Conservation (phyloP, 805 yeast species). For the Grigorovia humatica region DNA sequence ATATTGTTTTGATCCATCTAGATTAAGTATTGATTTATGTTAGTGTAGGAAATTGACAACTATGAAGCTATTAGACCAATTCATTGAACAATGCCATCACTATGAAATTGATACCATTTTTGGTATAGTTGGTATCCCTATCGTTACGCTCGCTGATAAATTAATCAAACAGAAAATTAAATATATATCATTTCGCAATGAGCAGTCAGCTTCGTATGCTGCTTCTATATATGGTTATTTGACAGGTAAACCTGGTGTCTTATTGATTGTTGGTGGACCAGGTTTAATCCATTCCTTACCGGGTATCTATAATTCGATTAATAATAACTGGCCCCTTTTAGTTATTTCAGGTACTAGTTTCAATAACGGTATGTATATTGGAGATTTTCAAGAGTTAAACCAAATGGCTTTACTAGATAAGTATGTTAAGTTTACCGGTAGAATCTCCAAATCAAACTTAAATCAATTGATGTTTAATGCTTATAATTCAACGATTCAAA, state of each 20-base stretch:
- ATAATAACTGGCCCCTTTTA: conserved; percentile 56
- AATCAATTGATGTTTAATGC: conserved; percentile 16
- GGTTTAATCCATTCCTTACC: conserved; percentile 60
- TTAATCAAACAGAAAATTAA: conserved; percentile 42
- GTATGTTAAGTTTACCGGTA: conserved; percentile 43
- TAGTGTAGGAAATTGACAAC: no score
- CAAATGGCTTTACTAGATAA: conserved; percentile 42
- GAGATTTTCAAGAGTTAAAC: conserved; percentile 65
- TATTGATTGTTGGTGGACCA: conserved; percentile 68
- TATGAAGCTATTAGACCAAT: conserved; percentile 10
- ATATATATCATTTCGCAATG: conserved; percentile 56
- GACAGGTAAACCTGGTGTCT: conserved; percentile 54
- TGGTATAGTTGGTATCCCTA: conserved; percentile 70
- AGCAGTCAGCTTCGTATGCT: conserved; percentile 67
- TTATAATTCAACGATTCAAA: conserved; percentile 23
- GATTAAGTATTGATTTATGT: no score
- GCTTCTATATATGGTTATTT: conserved; percentile 62
- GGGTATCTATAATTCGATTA: conserved; percentile 52
- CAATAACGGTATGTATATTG: conserved; percentile 37
- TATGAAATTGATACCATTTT: conserved; percentile 49
- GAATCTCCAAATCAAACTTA: conserved; percentile 13
- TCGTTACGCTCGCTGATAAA: conserved; percentile 59
- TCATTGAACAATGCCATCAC: conserved; percentile 37
- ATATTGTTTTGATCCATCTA: no score
- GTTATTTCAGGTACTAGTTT: conserved; percentile 50